phyloP scores from a whole-genome alignment of 2,329 filamentous ascomycete species.

The Colletotrichum truncatum region DNA sequence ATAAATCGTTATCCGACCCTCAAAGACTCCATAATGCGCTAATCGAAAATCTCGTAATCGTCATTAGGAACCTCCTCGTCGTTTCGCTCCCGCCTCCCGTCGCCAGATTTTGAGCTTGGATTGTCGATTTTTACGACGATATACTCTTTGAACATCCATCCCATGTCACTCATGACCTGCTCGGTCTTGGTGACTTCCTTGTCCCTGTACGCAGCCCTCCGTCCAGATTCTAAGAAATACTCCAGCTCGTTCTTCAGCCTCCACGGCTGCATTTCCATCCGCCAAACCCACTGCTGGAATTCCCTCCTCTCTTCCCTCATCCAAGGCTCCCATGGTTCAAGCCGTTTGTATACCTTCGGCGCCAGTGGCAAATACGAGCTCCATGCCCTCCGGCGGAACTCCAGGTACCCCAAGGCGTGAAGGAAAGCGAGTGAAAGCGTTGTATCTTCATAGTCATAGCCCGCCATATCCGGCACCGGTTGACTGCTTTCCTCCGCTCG shows the following conservation, averaged over 20 bases:
- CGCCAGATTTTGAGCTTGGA: neutral
- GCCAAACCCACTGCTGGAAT: slow-evolving; percentile 26
- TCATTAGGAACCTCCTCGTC: too few relatives aligned
- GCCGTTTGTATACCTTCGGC: slow-evolving; percentile 6
- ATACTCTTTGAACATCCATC: slow-evolving; percentile 8
- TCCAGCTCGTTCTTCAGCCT: slow-evolving; percentile 30
- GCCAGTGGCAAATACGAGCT: slow-evolving; percentile 33
- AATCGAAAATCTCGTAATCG: neutral
- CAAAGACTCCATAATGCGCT: too few relatives aligned
- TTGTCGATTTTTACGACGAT: too few relatives aligned
- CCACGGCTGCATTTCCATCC: slow-evolving; percentile 22
- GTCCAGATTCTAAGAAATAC: slow-evolving; percentile 29
- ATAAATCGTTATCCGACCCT: too few relatives aligned
- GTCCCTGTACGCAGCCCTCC: slow-evolving; percentile 31
- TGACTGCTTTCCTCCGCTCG: neutral
- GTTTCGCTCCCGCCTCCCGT: neutral
- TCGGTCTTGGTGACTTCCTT: slow-evolving; percentile 27
- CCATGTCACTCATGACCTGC: slow-evolving; percentile 24
- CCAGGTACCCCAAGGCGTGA: slow-evolving; percentile 37
- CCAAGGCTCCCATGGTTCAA: slow-evolving; percentile 29
- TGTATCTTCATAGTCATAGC: slow-evolving; percentile 10
- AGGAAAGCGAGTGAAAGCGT: slow-evolving; percentile 36
- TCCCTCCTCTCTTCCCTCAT: slow-evolving; percentile 5
- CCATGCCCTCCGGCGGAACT: slow-evolving; percentile 33
- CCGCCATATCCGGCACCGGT: neutral